Evolutionary conservation across 345 rosid species (phyloP).

Genomic region (Boechera stricta): DNA sequence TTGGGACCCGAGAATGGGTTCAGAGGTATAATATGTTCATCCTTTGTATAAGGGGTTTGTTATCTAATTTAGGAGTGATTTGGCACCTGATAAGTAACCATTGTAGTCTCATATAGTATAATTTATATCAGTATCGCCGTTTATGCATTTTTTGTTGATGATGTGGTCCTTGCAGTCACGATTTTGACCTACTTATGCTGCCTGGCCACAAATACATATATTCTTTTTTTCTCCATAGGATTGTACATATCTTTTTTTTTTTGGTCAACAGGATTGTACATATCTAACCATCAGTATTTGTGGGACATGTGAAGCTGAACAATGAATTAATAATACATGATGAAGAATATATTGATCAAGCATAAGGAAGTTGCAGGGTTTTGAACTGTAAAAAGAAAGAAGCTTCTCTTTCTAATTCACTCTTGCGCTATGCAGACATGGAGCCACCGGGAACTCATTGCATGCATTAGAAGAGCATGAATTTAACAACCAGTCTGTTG

Average conservation of each 20-base stretch:
- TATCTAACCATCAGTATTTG: not conserved
- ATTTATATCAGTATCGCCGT: not conserved
- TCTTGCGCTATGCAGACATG: conserved; percentile 61
- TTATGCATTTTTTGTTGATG: conserved; percentile 12
- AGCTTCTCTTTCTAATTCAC: conserved; percentile 4
- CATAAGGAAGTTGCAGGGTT: conserved; percentile 3
- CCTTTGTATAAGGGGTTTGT: conserved; percentile 5
- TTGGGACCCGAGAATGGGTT: conserved; percentile 94
- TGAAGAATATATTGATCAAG: conserved; percentile 12
- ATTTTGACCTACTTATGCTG: conserved; percentile 11
- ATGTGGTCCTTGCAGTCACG: conserved; percentile 4
- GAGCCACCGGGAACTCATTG: conserved; percentile 58
- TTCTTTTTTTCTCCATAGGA: not conserved
- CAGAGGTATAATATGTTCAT: conserved; percentile 57
- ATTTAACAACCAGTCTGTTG: conserved; percentile 70
- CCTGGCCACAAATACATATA: not conserved
- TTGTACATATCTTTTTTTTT: too few species aligned
- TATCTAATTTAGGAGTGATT: conserved; percentile 5
- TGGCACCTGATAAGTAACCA: conserved; percentile 14
- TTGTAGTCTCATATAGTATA: conserved; percentile 6
- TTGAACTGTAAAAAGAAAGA: not conserved
- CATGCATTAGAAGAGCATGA: conserved; percentile 57
- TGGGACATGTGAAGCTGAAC: not conserved
- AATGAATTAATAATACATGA: conserved; percentile 19
- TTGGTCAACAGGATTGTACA: not conserved